Evolutionary conservation across 306 rosid genomes (phyloP).

Genomic region (Amphicarpaea edgeworthii): DNA sequence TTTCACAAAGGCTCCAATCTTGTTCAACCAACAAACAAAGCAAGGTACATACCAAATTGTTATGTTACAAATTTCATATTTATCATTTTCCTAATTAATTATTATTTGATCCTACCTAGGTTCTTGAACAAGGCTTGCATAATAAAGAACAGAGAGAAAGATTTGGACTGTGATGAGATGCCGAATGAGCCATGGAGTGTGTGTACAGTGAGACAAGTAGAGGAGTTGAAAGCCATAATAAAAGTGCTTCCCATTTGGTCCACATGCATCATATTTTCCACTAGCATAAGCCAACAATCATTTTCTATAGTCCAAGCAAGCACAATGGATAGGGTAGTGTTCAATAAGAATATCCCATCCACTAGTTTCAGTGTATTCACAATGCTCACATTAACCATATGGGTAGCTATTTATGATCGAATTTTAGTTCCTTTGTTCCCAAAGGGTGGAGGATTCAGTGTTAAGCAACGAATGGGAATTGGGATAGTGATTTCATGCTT

Average conservation of each 20-base stretch:
- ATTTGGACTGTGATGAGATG: constrained; percentile 51
- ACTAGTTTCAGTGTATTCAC: constrained; percentile 61
- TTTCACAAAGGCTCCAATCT: constrained; percentile 61
- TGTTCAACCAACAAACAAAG: constrained; percentile 65
- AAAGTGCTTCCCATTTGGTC: constrained; percentile 87
- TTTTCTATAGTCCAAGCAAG: constrained; percentile 67
- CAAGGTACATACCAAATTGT: constrained; percentile 45
- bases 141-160: constrained; percentile 43
- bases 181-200: constrained; percentile 63
- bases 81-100: too few relatives aligned
- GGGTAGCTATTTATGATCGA: constrained; percentile 67
- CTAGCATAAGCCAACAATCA: constrained; percentile 51
- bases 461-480: constrained; percentile 66
- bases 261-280: constrained; percentile 55
- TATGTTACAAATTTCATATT: too few relatives aligned
- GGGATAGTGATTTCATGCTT: constrained; percentile 61
- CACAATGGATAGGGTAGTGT: constrained; percentile 62
- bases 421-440: constrained; percentile 55
- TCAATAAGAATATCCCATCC: constrained; percentile 56
- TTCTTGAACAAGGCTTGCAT: constrained; percentile 84
- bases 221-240: constrained; percentile 74
- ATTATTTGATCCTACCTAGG: too few relatives aligned
- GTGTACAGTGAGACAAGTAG: constrained; percentile 80
- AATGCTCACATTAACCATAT: constrained; percentile 62
- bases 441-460: constrained; percentile 48